Base-by-base conservation (phyloP, 768 basidiomycete species). In the Trametes cinnabarina region DNA sequence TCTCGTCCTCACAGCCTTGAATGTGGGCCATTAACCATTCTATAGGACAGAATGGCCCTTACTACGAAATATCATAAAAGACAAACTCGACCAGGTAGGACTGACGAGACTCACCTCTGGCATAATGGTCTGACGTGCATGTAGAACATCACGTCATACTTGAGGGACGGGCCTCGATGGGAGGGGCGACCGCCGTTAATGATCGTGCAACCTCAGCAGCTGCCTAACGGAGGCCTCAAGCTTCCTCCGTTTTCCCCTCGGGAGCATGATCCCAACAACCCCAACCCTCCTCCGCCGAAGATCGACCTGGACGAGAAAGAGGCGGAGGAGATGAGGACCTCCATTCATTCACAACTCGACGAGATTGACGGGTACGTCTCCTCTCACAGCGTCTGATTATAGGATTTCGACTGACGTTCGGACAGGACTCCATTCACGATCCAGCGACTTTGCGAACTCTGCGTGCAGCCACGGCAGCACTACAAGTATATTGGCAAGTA, bases 401-500 rank as follows among this genome's bases (percentile, higher is more conserved):
- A n/a, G n/a, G n/a, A n/a, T n/a, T n/a, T n/a, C 66, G 26, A 23
- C 26, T 20, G 5, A 47, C 34, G n/a, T n/a, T 51, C 49, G 44
- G 10, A 50, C n/a, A 54, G 43, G 23, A 48, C 89, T 0, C 93
- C 93, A 2, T 96, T 95, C 70, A 94, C 93, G 9, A 88, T 95
- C 53, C 94, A 96, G 72, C 85, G 93, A 42, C 75, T 94, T 12
- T 91, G 90, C 68, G 93, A 95, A 68, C 84, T 96, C 23, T 85
- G 86, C 62, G 63, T 88, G 12, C 72, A 79, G 40, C 92, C 92
- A 4, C 78, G 77, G 62, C 76, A 79, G 44, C 82, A 92, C 63
- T 94, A 95, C 79, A 84, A 77, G 43, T 80, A 82, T 26, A 74
- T 91, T 15, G 90, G 92, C 42, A 96, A 95, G 73, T 95, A 93